Evolutionary conservation across 2,329 filamentous ascomycete genomes (phyloP).

Genomic region (Lachnellula subtilissima): DNA sequence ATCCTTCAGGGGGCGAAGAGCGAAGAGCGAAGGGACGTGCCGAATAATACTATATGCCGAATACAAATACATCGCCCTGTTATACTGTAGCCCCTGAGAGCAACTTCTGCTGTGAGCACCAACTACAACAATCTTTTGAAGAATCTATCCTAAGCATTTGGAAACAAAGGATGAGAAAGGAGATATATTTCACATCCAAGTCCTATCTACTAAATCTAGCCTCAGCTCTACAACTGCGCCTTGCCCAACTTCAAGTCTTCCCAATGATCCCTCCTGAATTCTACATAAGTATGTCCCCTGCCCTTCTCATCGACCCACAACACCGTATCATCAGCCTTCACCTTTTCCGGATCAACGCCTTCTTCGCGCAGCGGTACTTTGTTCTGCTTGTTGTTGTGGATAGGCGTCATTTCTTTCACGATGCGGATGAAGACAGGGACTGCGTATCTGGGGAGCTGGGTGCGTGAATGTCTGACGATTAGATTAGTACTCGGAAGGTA

Average conservation of each 20-base stretch:
- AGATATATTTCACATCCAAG: too few relatives aligned
- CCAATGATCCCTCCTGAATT: slow-evolving; percentile 57
- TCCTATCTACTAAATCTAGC: background rate
- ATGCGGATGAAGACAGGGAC: slow-evolving; percentile 70
- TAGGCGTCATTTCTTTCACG: slow-evolving; percentile 52
- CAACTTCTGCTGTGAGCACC: too few relatives aligned
- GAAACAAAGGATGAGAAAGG: too few relatives aligned
- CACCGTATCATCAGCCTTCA: slow-evolving; percentile 38
- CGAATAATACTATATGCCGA: too few relatives aligned
- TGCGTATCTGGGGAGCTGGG: slow-evolving; percentile 65
- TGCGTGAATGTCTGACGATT: slow-evolving; percentile 44
- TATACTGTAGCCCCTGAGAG: too few relatives aligned
- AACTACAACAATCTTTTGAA: too few relatives aligned
- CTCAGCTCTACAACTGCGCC: slow-evolving; percentile 38
- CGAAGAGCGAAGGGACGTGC: too few relatives aligned
- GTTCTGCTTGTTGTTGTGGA: slow-evolving; percentile 77
- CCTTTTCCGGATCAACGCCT: slow-evolving; percentile 55
- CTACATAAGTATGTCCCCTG: slow-evolving; percentile 50
- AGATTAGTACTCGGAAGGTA: slow-evolving; percentile 1
- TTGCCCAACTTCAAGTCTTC: slow-evolving; percentile 41
- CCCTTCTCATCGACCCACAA: slow-evolving; percentile 56
- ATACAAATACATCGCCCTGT: too few relatives aligned
- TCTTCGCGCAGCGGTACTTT: slow-evolving; percentile 66
- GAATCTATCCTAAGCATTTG: too few relatives aligned
- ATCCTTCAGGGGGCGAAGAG: too few relatives aligned